phyloP scores from a whole-genome alignment of 177 flowering plant species.

The Vitis hybrid region DNA sequence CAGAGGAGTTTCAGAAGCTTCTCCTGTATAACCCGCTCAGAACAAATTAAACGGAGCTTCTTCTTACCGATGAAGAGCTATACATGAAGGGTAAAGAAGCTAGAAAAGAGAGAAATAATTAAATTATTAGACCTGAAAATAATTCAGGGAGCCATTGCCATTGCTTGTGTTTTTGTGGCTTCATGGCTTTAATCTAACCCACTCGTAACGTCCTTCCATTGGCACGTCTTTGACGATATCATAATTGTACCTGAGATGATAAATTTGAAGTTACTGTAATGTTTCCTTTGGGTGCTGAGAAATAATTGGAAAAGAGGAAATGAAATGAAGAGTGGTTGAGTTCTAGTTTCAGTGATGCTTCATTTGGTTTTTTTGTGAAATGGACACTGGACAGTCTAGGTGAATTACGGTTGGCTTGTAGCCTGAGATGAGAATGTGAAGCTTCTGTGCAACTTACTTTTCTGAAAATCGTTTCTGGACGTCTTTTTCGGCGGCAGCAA shows the following conservation, averaged over 20 bases:
- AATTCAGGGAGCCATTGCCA: not conserved
- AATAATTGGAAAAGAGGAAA: too few species aligned
- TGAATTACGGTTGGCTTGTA: not conserved
- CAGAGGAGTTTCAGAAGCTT: slow-evolving; percentile 1
- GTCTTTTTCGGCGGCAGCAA: slow-evolving; percentile 28
- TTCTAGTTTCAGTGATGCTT: not conserved
- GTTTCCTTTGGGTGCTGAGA: too few species aligned
- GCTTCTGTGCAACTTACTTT: slow-evolving; percentile 20
- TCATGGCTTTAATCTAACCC: slow-evolving; percentile 31
- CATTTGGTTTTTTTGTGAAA: not conserved
- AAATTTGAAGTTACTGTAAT: too few species aligned
- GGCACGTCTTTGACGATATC: slow-evolving; percentile 41
- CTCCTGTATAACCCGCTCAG: not conserved
- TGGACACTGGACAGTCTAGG: not conserved
- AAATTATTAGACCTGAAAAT: not conserved
- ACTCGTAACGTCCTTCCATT: slow-evolving; percentile 45
- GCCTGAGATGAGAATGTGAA: slow-evolving; percentile 1
- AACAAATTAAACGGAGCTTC: slow-evolving; percentile 3
- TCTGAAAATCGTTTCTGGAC: slow-evolving; percentile 19
- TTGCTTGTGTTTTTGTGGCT: not conserved
- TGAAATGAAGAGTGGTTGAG: too few species aligned
- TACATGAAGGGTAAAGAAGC: not conserved
- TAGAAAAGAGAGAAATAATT: not conserved
- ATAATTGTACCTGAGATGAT: slow-evolving; percentile 38
- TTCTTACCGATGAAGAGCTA: slow-evolving; percentile 3